Conservation (phyloP, 805 yeast species). For the Zygotorulaspora chibaensis region DNA sequence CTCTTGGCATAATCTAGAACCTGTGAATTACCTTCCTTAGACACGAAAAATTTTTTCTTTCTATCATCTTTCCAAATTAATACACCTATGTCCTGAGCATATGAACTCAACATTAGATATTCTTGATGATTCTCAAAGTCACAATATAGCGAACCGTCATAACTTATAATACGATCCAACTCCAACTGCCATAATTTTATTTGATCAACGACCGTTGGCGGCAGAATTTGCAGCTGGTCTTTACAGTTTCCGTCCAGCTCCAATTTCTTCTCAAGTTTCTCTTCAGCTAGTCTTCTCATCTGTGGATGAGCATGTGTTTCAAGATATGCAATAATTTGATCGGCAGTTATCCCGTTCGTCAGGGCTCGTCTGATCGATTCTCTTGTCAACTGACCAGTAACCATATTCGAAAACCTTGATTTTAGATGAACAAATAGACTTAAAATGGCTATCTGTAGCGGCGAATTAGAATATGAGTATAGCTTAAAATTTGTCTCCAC, state of each 20-base stretch:
- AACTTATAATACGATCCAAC: slow-evolving; percentile 82
- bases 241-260: slow-evolving; percentile 50
- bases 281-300: slow-evolving; percentile 73
- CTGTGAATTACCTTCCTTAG: slow-evolving; percentile 79
- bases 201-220: slow-evolving; percentile 97
- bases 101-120: slow-evolving; percentile 63
- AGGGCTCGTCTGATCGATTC: slow-evolving; percentile 86
- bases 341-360: slow-evolving; percentile 86
- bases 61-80: slow-evolving; percentile 77
- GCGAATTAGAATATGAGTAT: slow-evolving; percentile 90
- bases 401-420: slow-evolving; percentile 85
- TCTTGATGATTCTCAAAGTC: slow-evolving; percentile 79
- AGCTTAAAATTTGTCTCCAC: slow-evolving; percentile 91
- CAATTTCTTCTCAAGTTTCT: slow-evolving; percentile 57
- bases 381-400: slow-evolving; percentile 87
- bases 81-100: slow-evolving; percentile 90
- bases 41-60: slow-evolving; percentile 75
- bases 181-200: slow-evolving; percentile 95
- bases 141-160: slow-evolving; percentile 81
- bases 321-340: slow-evolving; percentile 83
- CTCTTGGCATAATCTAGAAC: slow-evolving; percentile 89
- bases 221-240: slow-evolving; percentile 60
- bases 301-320: slow-evolving; percentile 93
- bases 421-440: slow-evolving; percentile 82
- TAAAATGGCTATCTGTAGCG: slow-evolving; percentile 88